phyloP scores from a whole-genome alignment of 2,329 filamentous ascomycete species.

The Corinectria fuckeliana region DNA sequence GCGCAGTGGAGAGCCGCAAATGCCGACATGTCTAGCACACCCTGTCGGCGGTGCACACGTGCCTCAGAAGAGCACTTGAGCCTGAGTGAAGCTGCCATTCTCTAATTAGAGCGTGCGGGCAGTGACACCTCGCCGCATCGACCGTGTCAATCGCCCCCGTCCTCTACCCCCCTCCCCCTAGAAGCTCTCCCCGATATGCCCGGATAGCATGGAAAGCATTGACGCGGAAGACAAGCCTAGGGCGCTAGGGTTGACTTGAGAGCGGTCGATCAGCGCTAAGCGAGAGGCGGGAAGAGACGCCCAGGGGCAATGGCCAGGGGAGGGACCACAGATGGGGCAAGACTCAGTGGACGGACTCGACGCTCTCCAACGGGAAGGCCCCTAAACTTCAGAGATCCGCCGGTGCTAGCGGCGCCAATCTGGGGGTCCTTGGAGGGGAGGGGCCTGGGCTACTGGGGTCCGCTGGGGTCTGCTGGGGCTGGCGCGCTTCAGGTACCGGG shows the following conservation, averaged over 20 bases:
- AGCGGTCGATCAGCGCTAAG: constrained; percentile 40
- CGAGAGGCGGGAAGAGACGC: constrained; percentile 30
- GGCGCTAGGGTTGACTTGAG: constrained; percentile 34
- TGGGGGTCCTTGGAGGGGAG: constrained; percentile 33
- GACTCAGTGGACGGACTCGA: constrained; percentile 1
- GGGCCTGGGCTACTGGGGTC: neutral
- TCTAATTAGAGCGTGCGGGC: neutral
- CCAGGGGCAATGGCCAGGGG: constrained; percentile 17
- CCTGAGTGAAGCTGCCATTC: neutral
- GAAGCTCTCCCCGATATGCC: neutral
- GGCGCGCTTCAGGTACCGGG: too few relatives aligned
- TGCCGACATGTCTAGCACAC: constrained; percentile 2
- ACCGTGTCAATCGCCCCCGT: neutral
- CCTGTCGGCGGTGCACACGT: constrained; percentile 4
- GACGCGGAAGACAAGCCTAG: constrained; percentile 21
- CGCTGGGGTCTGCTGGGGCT: neutral
- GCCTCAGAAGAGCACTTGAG: constrained; percentile 6
- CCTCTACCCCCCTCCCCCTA: neutral
- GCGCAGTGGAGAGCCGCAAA: constrained; percentile 12
- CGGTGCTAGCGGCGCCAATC: constrained; percentile 40
- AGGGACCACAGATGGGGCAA: neutral
- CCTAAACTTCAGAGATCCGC: constrained; percentile 35
- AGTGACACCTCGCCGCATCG: neutral
- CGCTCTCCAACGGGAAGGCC: constrained; percentile 32
- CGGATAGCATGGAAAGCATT: constrained; percentile 7